Evolutionary conservation across 2,329 filamentous ascomycete species (phyloP).

Genomic region (Leptographium radiaticola): DNA sequence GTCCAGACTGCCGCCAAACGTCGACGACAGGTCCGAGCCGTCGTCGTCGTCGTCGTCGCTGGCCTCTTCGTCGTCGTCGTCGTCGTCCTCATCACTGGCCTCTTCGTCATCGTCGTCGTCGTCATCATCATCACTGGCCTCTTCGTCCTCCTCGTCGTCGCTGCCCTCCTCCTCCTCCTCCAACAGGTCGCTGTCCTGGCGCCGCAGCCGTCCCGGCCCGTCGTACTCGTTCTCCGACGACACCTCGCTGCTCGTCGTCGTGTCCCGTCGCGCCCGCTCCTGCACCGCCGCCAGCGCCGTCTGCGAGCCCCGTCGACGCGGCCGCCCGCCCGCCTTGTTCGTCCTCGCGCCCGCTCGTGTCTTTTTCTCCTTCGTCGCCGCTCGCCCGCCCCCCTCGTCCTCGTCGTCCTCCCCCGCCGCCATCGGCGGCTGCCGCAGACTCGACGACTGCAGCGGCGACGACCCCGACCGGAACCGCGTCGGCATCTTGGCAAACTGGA

Average conservation of each 20-base stretch:
- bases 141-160: slow-evolving; percentile 25
- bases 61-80: slow-evolving; percentile 31
- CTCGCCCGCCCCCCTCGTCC: neutral
- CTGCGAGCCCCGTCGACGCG: slow-evolving; percentile 50
- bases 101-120: slow-evolving; percentile 8
- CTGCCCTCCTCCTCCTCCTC: slow-evolving; percentile 25
- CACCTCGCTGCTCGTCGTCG: slow-evolving; percentile 70
- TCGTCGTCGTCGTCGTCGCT: slow-evolving; percentile 29
- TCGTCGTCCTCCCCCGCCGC: slow-evolving; percentile 20
- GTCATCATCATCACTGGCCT: slow-evolving; percentile 29
- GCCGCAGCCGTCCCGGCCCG: slow-evolving; percentile 22
- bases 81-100: slow-evolving; percentile 19
- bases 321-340: slow-evolving; percentile 22
- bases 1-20: slow-evolving; percentile 55
- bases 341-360: neutral
- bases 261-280: slow-evolving; percentile 58
- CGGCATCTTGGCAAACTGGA: slow-evolving; percentile 94
- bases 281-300: slow-evolving; percentile 58
- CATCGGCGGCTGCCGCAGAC: slow-evolving; percentile 39
- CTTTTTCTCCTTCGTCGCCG: neutral
- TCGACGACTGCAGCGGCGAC: slow-evolving; percentile 64
- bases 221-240: slow-evolving; percentile 74
- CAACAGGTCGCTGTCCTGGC: slow-evolving; percentile 36
- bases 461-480: slow-evolving; percentile 75
- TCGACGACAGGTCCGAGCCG: slow-evolving; percentile 49